Base-by-base conservation (phyloP, 371 early-diverging fungal species). In the Furculomyces boomerangus region DNA sequence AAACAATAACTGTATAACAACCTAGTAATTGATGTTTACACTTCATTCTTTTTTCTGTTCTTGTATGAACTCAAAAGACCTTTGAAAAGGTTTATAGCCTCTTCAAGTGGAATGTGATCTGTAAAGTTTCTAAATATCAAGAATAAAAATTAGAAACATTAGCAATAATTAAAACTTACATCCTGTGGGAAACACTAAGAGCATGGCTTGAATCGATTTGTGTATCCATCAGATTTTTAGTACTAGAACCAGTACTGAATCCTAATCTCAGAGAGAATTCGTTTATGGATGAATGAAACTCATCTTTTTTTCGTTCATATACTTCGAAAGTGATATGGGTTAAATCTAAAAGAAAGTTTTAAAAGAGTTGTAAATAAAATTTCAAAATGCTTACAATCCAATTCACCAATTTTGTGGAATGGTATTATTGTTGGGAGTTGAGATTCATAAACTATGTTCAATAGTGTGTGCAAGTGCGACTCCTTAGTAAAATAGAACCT, bases 401-500 rank as follows among this genome's bases (percentile, higher is more conserved):
- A 66, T 64, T 94, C 95, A n/a, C 81, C 84, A 14, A 91, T 71
- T 5, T 81, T 71, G 31, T 74, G 71, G 39, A 71, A 69, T 22
- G 74, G 70, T 1, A 84, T 65, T 57, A 79, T 76, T 2, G 83
- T 86, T 1, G 88, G 86, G 47, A 93, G 75, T 26, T 88, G 86
- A 30, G 86, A 84, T 8, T 84, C 70, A 56, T 88, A 79, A 2
- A 97, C 85, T 43, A 93, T 72, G 60, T 95, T 97, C 32, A 93
- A 74, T 41, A 97, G 65, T 3, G 90, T 81, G 62, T 87, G 84
- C 39, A 90, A 75, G 73, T 94, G 81, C 53, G 90, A 82, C 77
- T 97, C 94, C 71, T 96, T 96, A 2, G 97, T 94, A 60, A 94
- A 94, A 60, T 92, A 97, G n/a, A 97, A 71, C 13, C 91, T 65